Evolutionary conservation across 2,329 filamentous ascomycete species (phyloP), one percentile per base, ranked within the genome.

Genomic region (Fusarium caatingaense): DNA sequence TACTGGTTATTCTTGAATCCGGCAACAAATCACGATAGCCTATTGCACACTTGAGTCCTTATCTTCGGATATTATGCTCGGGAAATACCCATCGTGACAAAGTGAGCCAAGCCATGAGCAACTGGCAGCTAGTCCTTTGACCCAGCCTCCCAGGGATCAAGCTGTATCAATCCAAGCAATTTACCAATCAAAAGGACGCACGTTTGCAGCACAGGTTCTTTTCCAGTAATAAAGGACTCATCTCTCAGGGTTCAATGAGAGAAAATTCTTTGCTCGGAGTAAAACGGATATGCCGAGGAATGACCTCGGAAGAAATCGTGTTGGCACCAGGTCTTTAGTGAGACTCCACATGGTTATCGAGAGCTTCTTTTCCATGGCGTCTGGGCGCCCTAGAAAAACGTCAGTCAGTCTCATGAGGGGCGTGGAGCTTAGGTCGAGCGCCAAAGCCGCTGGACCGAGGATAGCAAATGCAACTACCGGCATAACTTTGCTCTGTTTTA

Each of bases 401-500:
- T 46, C 66, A 64, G 51, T 51, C 41, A 56, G 41, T 47, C 45
- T 32, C 49, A 51, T n/a, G 28, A 54, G 66, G 66, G 69, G 59
- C 60, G 68, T 71, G 72, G 46, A 50, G 46, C 41, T 44, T 15
- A 60, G 66, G 54, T 47, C 48, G 61, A 56, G 59, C 56, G 57
- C 62, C 72, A 73, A 59, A 70, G 70, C 72, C 72, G 63, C 68
- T 74, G 66, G 63, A 23, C 72, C 72, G 72, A 74, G 60, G 59
- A 55, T 40, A 59, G n/a, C 46, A 58, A 20, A 34, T 46, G 37
- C 60, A 57, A 67, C 66, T 74, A 56, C 70, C 72, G 68, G 66
- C 57, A 48, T 59, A 27, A 40, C 44, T 30, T 50, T 41, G 44
- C 18, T 67, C 37, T 56, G 47, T 59, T 55, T 56, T 46, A 21